Conservation (phyloP, 2,329 filamentous ascomycete genomes). For the Arachnomyces sp. region DNA sequence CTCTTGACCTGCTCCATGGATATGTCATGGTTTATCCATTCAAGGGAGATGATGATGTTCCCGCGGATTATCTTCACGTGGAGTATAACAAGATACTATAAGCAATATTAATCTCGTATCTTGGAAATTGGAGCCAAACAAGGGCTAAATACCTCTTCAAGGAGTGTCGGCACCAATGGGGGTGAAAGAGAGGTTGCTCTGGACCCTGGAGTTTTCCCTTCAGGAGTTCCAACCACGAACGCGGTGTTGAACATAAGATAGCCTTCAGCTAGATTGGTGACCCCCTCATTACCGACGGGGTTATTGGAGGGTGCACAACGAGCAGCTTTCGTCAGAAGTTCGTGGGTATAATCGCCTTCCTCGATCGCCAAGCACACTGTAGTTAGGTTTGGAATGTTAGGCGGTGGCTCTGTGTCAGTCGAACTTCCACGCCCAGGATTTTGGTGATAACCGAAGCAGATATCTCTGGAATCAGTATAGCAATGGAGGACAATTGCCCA, state of each 20-base stretch:
- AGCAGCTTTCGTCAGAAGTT: constrained; percentile 21
- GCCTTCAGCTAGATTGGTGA: constrained; percentile 7
- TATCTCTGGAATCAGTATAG: constrained; percentile 40
- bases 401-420: constrained; percentile 11
- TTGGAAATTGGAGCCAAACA: background rate
- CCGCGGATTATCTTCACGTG: constrained; percentile 28
- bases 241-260: constrained; percentile 1
- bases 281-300: constrained; percentile 7
- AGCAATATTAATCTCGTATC: constrained; percentile 5
- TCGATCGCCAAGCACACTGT: constrained; percentile 21
- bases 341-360: constrained; percentile 20
- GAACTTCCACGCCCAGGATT: constrained; percentile 16
- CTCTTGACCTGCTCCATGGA: constrained; percentile 33
- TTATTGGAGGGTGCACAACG: constrained; percentile 10
- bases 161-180: constrained; percentile 21
- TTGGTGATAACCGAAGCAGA: constrained; percentile 39
- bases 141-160: constrained; percentile 25
- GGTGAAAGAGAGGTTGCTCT: constrained; percentile 14
- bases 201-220: constrained; percentile 13
- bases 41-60: constrained; percentile 29
- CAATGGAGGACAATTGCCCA: constrained; percentile 40
- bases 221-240: no score
- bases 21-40: constrained; percentile 32
- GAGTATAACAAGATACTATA: constrained; percentile 28
- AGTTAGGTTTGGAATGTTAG: constrained; percentile 11